Percentiles rank a stretch among this genome's conserved stretches.
Conservation (phyloP, 164 flowering plant genomes). For the Liriodendron chinense region DNA sequence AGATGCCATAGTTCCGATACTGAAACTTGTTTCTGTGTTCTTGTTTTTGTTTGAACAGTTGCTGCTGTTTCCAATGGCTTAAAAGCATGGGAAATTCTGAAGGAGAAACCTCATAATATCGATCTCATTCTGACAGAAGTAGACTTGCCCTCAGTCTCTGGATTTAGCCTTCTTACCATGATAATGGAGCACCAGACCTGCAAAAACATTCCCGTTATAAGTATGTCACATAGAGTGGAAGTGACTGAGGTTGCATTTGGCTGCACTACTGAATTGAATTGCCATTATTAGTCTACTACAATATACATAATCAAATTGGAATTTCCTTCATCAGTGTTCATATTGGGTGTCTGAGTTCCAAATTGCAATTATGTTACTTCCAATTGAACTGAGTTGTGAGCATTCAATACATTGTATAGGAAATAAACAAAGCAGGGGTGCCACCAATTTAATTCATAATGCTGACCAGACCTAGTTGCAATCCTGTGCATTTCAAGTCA, state of each 20-base stretch:
- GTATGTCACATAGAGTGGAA: conserved; percentile 36
- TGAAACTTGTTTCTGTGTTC: neutral
- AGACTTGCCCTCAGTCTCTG: conserved; percentile 86
- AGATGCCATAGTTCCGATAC: neutral
- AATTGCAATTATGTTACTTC: neutral
- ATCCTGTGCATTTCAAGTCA: neutral
- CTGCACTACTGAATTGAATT: too few relatives aligned
- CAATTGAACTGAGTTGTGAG: neutral
- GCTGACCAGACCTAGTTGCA: neutral
- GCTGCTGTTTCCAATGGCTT: conserved; percentile 80
- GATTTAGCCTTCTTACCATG: conserved; percentile 74
- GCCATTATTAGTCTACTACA: too few relatives aligned
- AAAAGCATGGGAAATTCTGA: conserved; percentile 90
- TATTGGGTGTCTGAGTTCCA: too few relatives aligned
- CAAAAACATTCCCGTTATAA: conserved; percentile 93
- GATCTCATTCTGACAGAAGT: conserved; percentile 89
- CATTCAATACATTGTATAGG: neutral
- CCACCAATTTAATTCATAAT: too few relatives aligned
- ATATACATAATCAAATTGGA: too few relatives aligned
- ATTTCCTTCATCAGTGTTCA: too few relatives aligned
- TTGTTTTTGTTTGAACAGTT: conserved; percentile 48
- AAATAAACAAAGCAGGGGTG: neutral
- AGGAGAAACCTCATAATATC: conserved; percentile 53
- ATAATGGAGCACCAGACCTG: conserved; percentile 79
- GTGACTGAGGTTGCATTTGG: neutral